Evolutionary conservation across 2,329 filamentous ascomycete species (phyloP).

Genomic region (Aspergillus alliaceus): DNA sequence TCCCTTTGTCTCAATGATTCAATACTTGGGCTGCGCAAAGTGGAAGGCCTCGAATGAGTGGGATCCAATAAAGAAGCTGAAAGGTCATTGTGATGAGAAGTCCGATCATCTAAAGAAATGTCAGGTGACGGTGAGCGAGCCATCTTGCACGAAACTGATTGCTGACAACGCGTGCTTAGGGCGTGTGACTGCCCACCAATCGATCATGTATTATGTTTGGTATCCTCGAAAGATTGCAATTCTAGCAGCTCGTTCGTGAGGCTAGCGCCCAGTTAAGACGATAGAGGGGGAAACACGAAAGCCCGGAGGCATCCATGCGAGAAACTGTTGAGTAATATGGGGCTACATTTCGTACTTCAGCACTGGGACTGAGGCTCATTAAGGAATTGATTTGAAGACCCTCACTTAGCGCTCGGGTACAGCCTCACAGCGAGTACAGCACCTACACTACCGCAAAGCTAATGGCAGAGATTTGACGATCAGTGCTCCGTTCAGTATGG

Average conservation of each 20-base stretch:
- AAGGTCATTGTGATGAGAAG: not conserved
- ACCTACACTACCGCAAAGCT: not conserved
- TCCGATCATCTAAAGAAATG: not conserved
- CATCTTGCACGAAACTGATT: not conserved
- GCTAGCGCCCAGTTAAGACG: no score
- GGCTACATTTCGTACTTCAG: no score
- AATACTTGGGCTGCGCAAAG: not conserved
- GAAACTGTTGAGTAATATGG: no score
- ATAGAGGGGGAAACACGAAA: not conserved
- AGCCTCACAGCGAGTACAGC: not conserved
- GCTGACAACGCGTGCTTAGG: not conserved
- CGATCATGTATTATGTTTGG: no score
- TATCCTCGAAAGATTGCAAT: not conserved
- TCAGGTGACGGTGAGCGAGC: not conserved
- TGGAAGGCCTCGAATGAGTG: not conserved
- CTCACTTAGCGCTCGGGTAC: not conserved
- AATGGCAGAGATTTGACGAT: not conserved
- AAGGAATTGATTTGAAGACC: not conserved
- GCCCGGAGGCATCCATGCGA: not conserved
- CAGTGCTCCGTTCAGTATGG: not conserved
- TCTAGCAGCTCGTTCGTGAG: not conserved
- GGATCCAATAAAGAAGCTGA: not conserved
- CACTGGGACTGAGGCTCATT: no score
- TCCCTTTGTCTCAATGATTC: not conserved
- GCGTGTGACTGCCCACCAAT: not conserved